Evolutionary conservation across 805 yeast species (phyloP).

Genomic region (Saturnispora bothae): DNA sequence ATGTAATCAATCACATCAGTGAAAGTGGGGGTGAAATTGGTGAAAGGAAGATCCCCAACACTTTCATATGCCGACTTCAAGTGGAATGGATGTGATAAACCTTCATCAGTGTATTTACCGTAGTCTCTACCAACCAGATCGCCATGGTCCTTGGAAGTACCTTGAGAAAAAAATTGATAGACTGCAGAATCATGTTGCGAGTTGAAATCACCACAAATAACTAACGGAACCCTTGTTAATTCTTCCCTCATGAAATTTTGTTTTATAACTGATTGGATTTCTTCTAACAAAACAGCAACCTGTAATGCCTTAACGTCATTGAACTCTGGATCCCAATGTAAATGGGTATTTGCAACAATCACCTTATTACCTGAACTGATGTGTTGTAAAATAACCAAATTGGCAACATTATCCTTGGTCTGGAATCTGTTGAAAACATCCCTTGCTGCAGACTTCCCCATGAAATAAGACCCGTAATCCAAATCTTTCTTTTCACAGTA

Average conservation of each 20-base stretch:
- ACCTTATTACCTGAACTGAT: constrained; percentile 59
- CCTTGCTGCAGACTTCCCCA: constrained; percentile 76
- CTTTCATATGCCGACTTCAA: constrained; percentile 77
- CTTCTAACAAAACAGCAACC: constrained; percentile 84
- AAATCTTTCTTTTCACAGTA: constrained; percentile 60
- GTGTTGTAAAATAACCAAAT: constrained; percentile 67
- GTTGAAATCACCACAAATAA: constrained; percentile 94
- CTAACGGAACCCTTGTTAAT: constrained; percentile 47
- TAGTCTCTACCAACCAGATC: constrained; percentile 84
- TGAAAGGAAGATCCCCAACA: constrained; percentile 85
- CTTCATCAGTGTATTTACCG: constrained; percentile 83
- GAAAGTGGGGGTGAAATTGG: constrained; percentile 89
- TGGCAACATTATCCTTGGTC: constrained; percentile 90
- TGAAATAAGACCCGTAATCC: constrained; percentile 75
- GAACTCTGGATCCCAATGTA: constrained; percentile 97
- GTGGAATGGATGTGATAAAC: constrained; percentile 71
- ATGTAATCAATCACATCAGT: constrained; percentile 91
- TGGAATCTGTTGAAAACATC: constrained; percentile 93
- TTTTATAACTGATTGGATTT: constrained; percentile 58
- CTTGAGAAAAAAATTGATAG: constrained; percentile 76
- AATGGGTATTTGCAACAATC: constrained; percentile 79
- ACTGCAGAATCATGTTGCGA: constrained; percentile 85
- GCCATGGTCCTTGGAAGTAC: constrained; percentile 63
- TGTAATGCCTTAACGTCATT: constrained; percentile 95
- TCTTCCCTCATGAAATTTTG: constrained; percentile 26